These are phyloP conservation scores for Amanita fuliginea DNA, from an alignment of 768 basidiomycete species.

Conservation along the genomic window DNA sequence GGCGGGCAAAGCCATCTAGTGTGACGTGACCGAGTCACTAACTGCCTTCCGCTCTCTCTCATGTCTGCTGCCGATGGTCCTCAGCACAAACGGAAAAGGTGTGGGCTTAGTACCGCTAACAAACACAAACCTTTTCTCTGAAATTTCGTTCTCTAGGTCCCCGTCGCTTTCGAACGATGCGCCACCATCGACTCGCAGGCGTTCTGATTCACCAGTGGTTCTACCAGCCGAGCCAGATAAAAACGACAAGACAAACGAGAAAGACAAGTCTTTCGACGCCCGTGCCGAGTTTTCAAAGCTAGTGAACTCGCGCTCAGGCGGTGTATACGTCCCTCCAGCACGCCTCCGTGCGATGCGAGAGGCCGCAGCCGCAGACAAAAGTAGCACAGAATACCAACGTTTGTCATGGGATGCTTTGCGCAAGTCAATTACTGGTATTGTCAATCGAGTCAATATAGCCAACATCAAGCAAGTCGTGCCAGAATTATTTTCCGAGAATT, in stretches of 20 bases:
- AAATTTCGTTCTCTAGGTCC: neutral
- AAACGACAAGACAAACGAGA: conserved; percentile 24
- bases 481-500: conserved; percentile 87
- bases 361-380: conserved; percentile 73
- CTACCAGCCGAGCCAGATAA: conserved; percentile 42
- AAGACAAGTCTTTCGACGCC: conserved; percentile 48
- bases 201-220: conserved; percentile 31
- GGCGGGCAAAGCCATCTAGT: conserved; percentile 1
- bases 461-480: conserved; percentile 95
- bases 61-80: conserved; percentile 33
- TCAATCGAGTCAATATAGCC: conserved; percentile 94
- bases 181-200: conserved; percentile 33
- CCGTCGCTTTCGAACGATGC: conserved; percentile 27
- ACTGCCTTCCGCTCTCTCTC: neutral
- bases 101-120: neutral
- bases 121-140: neutral
- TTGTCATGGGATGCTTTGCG: conserved; percentile 96
- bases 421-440: conserved; percentile 97
- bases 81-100: conserved; percentile 42
- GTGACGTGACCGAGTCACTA: no score
- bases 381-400: conserved; percentile 83
- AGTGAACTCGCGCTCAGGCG: conserved; percentile 72
- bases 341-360: conserved; percentile 84
- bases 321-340: conserved; percentile 95
- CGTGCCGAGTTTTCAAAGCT: conserved; percentile 88